Conservation (phyloP, 192 early-diverging fungal genomes). For the Coemansia sp. region DNA sequence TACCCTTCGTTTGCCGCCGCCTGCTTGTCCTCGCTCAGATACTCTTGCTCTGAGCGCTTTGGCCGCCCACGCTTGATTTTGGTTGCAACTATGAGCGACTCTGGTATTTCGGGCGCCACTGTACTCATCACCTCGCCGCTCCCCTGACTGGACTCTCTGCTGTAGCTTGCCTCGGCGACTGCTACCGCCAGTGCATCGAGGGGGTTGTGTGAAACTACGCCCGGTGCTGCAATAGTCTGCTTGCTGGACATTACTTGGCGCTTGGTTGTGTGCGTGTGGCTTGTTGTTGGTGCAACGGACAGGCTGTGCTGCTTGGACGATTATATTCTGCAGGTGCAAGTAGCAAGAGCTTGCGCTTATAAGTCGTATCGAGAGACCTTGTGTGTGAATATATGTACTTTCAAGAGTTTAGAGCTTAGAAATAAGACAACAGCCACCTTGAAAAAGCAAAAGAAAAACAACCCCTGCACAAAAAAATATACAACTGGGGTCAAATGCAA, state of each 20-base stretch:
- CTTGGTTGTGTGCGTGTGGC: no score
- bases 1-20: constrained; percentile 25
- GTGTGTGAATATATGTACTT: no score
- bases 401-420: no score
- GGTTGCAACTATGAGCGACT: constrained; percentile 36
- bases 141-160: constrained; percentile 2
- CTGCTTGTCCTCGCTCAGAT: constrained; percentile 10
- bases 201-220: neutral
- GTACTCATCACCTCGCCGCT: constrained; percentile 19
- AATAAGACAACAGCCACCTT: no score
- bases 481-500: neutral
- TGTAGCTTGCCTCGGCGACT: constrained; percentile 15
- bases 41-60: constrained; percentile 23
- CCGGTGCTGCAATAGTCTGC: no score
- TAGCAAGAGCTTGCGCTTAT: no score
- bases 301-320: no score
- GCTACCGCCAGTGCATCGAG: constrained; percentile 33
- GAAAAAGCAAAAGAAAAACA: neutral
- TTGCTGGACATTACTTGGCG: no score
- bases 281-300: no score
- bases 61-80: constrained; percentile 48
- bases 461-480: constrained; percentile 8
- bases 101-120: constrained; percentile 39
- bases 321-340: no score
- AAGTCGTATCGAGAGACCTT: no score